These are phyloP conservation scores for Penicillium longicatenatum DNA, from an alignment of 495 filamentous ascomycete genomes.

Conservation along the genomic window DNA sequence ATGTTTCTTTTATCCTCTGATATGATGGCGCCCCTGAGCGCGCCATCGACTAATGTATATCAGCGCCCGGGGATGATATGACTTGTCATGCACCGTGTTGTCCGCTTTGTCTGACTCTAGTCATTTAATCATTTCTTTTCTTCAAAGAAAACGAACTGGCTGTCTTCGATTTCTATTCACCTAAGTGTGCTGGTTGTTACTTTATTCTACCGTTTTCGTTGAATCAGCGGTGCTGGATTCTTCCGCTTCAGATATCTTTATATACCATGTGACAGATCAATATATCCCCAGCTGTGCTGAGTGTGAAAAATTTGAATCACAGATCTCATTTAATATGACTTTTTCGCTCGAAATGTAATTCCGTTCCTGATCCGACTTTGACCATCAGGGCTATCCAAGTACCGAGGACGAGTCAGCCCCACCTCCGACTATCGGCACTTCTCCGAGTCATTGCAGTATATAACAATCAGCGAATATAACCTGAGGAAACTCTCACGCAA, in stretches of 20 bases:
- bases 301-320: neutral
- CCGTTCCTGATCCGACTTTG: neutral
- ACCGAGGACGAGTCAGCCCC: neutral
- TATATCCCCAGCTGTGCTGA: neutral
- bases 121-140: neutral
- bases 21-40: neutral
- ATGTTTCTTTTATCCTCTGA: neutral
- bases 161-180: neutral
- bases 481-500: neutral
- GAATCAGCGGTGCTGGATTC: neutral
- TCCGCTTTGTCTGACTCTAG: neutral
- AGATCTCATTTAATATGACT: neutral
- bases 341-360: neutral
- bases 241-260: neutral
- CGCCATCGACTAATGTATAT: neutral
- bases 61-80: neutral
- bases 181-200: neutral
- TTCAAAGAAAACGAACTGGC: neutral
- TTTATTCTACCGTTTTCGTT: neutral
- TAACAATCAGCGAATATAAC: neutral
- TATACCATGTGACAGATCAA: neutral
- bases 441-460: constrained; percentile 6
- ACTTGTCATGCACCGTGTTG: neutral
- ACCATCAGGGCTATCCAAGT: neutral
- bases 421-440: constrained; percentile 20